These are phyloP conservation scores for Dioszegia aurantiaca DNA, from an alignment of 768 basidiomycete genomes.

Conservation along the genomic window DNA sequence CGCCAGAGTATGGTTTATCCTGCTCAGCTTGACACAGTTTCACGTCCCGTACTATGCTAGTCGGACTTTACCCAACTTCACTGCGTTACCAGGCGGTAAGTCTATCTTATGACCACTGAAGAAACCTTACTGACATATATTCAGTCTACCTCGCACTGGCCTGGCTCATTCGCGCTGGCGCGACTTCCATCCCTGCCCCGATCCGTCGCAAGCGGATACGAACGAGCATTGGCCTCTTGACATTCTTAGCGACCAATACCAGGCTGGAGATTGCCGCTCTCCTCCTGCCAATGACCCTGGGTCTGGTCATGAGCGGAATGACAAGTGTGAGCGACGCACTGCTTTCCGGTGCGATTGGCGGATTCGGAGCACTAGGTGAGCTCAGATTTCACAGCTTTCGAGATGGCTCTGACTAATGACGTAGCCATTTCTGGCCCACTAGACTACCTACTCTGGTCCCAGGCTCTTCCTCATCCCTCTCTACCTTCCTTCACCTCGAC, in stretches of 20 bases:
- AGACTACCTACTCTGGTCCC: slow-evolving; percentile 81
- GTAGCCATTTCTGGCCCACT: slow-evolving; percentile 63
- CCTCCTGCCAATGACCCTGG: slow-evolving; percentile 59
- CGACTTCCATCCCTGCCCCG: slow-evolving; percentile 6
- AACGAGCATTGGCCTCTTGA: slow-evolving; percentile 63
- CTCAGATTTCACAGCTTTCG: slow-evolving; percentile 16
- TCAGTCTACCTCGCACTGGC: slow-evolving; percentile 25
- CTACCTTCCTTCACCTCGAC: slow-evolving; percentile 51
- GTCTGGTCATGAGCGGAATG: slow-evolving; percentile 42
- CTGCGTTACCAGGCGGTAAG: slow-evolving; percentile 74
- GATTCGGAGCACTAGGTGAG: slow-evolving; percentile 37
- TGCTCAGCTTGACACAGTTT: slow-evolving; percentile 79
- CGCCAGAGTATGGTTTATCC: slow-evolving; percentile 57
- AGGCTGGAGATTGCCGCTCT: slow-evolving; percentile 75
- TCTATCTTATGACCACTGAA: not conserved
- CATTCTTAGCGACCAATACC: slow-evolving; percentile 67
- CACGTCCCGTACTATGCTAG: slow-evolving; percentile 93
- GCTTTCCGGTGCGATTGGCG: slow-evolving; percentile 33
- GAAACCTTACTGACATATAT: not conserved
- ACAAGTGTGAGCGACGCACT: slow-evolving; percentile 40
- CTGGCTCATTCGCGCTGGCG: slow-evolving; percentile 21
- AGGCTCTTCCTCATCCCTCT: slow-evolving; percentile 32
- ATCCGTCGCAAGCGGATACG: slow-evolving; percentile 22
- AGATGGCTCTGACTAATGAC: slow-evolving; percentile 5
- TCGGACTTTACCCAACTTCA: slow-evolving; percentile 90